These are phyloP conservation scores for Dryas alaskensis DNA, from an alignment of 306 rosid species.

Conservation along the genomic window DNA sequence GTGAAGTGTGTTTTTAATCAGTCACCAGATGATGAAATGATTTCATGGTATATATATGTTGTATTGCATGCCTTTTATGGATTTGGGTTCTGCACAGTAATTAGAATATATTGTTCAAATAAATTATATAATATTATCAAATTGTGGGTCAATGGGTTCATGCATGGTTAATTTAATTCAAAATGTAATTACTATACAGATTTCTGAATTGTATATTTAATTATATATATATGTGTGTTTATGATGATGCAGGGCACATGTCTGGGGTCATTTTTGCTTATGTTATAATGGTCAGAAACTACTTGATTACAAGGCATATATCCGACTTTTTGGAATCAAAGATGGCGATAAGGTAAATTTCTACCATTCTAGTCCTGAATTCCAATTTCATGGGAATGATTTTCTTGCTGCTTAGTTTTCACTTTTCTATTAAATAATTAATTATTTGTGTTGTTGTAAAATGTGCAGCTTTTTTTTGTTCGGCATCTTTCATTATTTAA, in stretches of 20 bases:
- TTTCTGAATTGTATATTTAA: background rate
- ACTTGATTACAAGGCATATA: slow-evolving; percentile 34
- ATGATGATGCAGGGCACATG: slow-evolving; percentile 40
- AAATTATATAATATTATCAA: no score
- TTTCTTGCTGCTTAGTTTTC: no score
- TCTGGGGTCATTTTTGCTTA: slow-evolving; percentile 56
- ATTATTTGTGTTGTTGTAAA: background rate
- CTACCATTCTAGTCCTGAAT: no score
- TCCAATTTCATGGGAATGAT: no score
- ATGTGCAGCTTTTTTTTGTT: background rate
- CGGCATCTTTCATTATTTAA: background rate
- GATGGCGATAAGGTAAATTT: slow-evolving; percentile 48
- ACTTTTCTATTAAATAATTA: no score
- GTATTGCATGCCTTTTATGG: background rate
- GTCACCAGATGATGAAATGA: slow-evolving; percentile 16
- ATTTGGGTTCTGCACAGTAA: background rate
- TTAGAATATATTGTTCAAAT: background rate
- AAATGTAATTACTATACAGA: background rate
- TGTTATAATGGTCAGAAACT: slow-evolving; percentile 39
- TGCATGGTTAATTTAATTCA: no score
- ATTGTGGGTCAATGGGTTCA: no score
- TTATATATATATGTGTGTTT: background rate
- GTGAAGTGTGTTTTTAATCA: slow-evolving; percentile 45
- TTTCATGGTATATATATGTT: slow-evolving; percentile 41
- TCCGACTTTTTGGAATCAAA: slow-evolving; percentile 37